Base-by-base conservation (phyloP, 2,329 filamentous ascomycete genomes). In the Akanthomyces lecanii region DNA sequence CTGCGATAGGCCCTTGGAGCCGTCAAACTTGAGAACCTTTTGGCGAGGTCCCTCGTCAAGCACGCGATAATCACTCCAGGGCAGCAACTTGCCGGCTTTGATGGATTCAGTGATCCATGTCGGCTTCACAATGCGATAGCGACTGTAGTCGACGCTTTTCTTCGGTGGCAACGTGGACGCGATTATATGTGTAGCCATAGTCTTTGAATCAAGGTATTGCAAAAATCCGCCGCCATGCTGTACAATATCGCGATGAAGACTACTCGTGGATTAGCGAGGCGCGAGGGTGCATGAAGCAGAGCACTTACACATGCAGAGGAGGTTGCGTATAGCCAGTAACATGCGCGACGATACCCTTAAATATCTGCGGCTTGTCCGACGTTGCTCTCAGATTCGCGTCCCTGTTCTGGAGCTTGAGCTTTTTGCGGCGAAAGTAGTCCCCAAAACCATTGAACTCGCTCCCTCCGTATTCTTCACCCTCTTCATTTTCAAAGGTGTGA, bases 311-410 rank as follows among this genome's bases (percentile, higher is more conserved):
- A 69, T 92, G 93, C 60, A 97, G 80, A 1, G 93, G 92, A 0
- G 95, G 95, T 70, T 98, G 94, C 0, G 95, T 99, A 73, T 98
- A 99, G 55, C 95, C 95, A 69, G 93, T 96, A 28, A 99, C 89
- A 75, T 97, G 91, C 11, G 89, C 92, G 14, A 97, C 92, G 10
- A 98, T 83, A 0, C 92, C 92, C 68, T 89, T 91, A 81, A 99
- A 99, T 59, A 99, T 92, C 65, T 85, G 86, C 11, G 92, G 91
- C 66, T 90, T 91, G 67, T 89, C 87, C 0, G 79, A 76, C 4
- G 85, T 79, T 38, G 89, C 83, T 64, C 94, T 88, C 51, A 96
- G 80, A 61, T 96, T 86, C 10, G 87, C 88, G 76, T 99, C 95
- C 36, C 95, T 84, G 71, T 99, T 99, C 75, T 98, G 95, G 4